Evolutionary conservation across 1,284 basidiomycete species (phyloP).

Genomic region (Fomitopsis pinicola): DNA sequence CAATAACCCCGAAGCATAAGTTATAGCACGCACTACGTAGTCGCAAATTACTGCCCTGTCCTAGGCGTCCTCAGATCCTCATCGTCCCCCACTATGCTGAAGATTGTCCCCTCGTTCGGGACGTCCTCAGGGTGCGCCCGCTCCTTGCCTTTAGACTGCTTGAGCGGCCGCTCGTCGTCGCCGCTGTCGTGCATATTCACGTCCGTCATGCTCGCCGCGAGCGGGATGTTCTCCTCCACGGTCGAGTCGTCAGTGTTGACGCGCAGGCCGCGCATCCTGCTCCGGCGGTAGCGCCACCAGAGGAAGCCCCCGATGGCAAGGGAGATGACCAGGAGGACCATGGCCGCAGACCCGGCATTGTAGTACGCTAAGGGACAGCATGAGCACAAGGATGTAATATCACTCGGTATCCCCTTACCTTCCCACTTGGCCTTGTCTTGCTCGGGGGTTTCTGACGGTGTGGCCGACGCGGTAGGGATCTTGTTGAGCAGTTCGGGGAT

Average conservation of each 20-base stretch:
- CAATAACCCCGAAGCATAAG: background rate
- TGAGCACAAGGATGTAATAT: constrained; percentile 1
- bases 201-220: constrained; percentile 32
- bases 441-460: constrained; percentile 53
- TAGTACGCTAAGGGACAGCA: constrained; percentile 64
- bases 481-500: constrained; percentile 44
- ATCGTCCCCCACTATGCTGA: constrained; percentile 43
- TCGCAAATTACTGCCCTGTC: background rate
- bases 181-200: constrained; percentile 28
- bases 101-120: constrained; percentile 31
- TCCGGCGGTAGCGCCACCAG: constrained; percentile 64
- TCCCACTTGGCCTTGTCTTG: constrained; percentile 84
- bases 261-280: constrained; percentile 34
- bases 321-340: constrained; percentile 76
- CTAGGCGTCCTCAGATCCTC: constrained; percentile 26
- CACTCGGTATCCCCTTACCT: constrained; percentile 36
- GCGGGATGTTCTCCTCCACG: constrained; percentile 50
- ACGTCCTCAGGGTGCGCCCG: constrained; percentile 25
- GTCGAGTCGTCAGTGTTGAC: constrained; percentile 28
- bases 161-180: constrained; percentile 25
- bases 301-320: constrained; percentile 70
- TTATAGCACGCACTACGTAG: background rate
- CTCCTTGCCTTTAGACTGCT: constrained; percentile 38
- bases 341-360: constrained; percentile 84
- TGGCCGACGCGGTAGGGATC: constrained; percentile 30